Percentiles rank a stretch among this genome's conserved stretches.
Evolutionary conservation across 768 basidiomycete species (phyloP).

Genomic region (Kwoniella sp.): DNA sequence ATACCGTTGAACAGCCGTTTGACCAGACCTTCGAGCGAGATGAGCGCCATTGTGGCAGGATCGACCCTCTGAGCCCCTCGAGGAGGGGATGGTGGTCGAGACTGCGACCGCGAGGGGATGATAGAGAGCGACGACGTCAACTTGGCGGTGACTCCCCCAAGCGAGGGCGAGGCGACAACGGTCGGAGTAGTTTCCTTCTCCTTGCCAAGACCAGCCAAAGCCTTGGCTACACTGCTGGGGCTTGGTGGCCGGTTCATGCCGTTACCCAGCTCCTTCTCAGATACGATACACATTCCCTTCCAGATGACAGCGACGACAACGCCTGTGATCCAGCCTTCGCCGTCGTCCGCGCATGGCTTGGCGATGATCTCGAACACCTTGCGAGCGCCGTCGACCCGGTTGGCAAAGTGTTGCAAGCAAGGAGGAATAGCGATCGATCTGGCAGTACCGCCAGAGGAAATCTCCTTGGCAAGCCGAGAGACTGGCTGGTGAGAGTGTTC

Average conservation of each 20-base stretch:
- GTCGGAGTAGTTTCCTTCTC: conserved; percentile 23
- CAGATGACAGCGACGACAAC: conserved; percentile 48
- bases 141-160: conserved; percentile 38
- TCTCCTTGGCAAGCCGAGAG: conserved; percentile 34
- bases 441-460: conserved; percentile 24
- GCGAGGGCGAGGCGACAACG: conserved; percentile 20
- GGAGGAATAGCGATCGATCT: conserved; percentile 37
- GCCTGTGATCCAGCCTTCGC: conserved; percentile 49
- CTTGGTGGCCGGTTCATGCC: conserved; percentile 34
- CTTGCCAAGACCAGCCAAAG: conserved; percentile 36
- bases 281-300: conserved; percentile 45
- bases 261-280: conserved; percentile 30
- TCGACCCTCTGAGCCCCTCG: conserved; percentile 20
- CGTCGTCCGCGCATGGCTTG: conserved; percentile 45
- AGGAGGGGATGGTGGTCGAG: conserved; percentile 46
- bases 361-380: conserved; percentile 46
- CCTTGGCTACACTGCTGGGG: conserved; percentile 39
- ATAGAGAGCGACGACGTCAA: conserved; percentile 39
- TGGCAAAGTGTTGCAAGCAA: conserved; percentile 46
- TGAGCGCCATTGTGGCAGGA: conserved; percentile 37
- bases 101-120: conserved; percentile 45
- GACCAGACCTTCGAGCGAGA: conserved; percentile 46
- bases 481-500: conserved; percentile 22
- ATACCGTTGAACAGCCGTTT: conserved; percentile 38
- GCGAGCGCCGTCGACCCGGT: conserved; percentile 41